Base-by-base conservation (phyloP, 345 rosid species). In the Corchorus capsularis region DNA sequence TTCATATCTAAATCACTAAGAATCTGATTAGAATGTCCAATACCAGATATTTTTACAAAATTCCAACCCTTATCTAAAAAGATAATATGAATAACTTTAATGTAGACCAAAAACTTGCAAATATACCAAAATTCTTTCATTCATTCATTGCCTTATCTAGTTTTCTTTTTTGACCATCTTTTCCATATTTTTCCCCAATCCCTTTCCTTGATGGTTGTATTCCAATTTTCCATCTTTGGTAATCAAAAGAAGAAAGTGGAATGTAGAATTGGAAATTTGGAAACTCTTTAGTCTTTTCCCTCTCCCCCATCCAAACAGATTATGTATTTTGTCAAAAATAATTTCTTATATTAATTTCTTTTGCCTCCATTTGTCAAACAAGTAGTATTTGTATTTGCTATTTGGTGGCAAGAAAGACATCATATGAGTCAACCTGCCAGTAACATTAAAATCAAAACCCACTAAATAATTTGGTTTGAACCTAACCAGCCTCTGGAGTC, bases 351-450 rank as follows among this genome's bases (percentile, higher is more conserved):
- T 16, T 63, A 43, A 27, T 0, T 65, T 39, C 0, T 19, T 10
- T 55, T 54, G 74, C 49, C 45, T 52, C 55, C 61, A 61, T 27
- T 39, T 37, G 41, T 63, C 11, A 37, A 56, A 52, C n/a, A 37
- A 62, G 27, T 1, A 27, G 27, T 27, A 27, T 27, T 27, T 27
- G 27, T 27, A 27, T 27, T 27, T 27, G 27, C 27, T 27, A 35
- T 35, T 27, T 61, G 63, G 70, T 60, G 72, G 78, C 59, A 41
- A 20, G 27, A 27, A 68, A 54, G 74, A 69, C 78, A 47, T 2
- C 75, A 53, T 17, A 53, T 0, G 72, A 69, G 75, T 82, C 79
- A 61, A 78, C 56, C n/a, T n/a, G n/a, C n/a, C 27, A 27, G 27
- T 27, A 27, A 27, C 27, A 27, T 27, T n/a, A n/a, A n/a, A n/a